phyloP scores from a whole-genome alignment of 139 green algal species.

The Chlamydomonas incerta region DNA sequence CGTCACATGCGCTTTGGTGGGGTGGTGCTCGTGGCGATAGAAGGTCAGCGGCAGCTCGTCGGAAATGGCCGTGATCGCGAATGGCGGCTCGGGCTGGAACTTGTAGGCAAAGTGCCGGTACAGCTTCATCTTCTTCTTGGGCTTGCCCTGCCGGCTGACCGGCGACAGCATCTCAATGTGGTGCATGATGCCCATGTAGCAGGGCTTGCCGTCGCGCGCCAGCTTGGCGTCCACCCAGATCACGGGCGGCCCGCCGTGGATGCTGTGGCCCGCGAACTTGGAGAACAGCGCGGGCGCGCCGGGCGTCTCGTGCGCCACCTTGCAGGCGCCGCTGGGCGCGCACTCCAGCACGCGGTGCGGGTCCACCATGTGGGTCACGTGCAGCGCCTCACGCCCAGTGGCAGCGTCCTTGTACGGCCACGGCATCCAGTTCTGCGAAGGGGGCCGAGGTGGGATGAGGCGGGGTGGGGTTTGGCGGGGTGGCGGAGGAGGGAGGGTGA shows the following conservation, averaged over 20 bases:
- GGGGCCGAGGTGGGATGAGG: background rate
- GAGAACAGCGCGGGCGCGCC: conserved; percentile 23
- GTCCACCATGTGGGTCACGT: conserved; percentile 51
- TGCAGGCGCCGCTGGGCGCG: conserved; percentile 24
- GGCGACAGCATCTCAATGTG: conserved; percentile 44
- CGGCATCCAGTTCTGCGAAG: conserved; percentile 56
- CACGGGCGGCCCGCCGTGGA: conserved; percentile 56
- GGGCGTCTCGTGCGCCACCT: conserved; percentile 8
- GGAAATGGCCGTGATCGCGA: conserved; percentile 35
- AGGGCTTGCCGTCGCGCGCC: background rate
- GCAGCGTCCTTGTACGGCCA: conserved; percentile 35
- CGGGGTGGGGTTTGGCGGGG: background rate
- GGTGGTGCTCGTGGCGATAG: background rate
- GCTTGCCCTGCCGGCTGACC: background rate
- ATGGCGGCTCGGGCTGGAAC: conserved; percentile 37
- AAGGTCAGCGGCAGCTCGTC: conserved; percentile 49
- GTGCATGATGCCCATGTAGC: conserved; percentile 65
- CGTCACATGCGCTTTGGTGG: background rate
- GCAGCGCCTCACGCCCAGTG: conserved; percentile 29
- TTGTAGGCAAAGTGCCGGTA: conserved; percentile 59
- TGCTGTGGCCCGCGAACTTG: conserved; percentile 20
- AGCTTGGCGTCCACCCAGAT: conserved; percentile 24
- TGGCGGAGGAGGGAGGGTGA: background rate
- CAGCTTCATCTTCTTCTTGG: conserved; percentile 10
- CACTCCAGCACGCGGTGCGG: conserved; percentile 51